Percentiles rank a stretch among this genome's conserved stretches.
Evolutionary conservation across 176 grass and related monocot genomes (phyloP).

Genomic region (Pontederia paniculata): DNA sequence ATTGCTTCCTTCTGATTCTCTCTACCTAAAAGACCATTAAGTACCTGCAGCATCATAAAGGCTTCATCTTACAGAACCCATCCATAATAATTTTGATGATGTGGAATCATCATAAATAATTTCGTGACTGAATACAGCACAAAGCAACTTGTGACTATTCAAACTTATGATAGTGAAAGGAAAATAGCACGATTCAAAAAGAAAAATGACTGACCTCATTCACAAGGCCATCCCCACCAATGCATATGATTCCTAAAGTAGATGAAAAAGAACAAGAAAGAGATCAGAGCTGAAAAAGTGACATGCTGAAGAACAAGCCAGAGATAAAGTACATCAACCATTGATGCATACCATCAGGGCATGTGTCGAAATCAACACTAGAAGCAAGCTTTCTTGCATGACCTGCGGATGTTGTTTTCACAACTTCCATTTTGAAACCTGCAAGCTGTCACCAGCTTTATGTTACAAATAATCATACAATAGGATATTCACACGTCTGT

Average conservation of each 20-base stretch:
- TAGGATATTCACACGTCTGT: neutral
- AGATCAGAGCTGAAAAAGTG: neutral
- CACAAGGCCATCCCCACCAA: conserved; percentile 87
- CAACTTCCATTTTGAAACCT: conserved; percentile 76
- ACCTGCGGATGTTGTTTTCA: conserved; percentile 73
- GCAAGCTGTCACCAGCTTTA: conserved; percentile 48
- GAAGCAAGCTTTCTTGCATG: conserved; percentile 79
- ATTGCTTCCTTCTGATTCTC: conserved; percentile 73
- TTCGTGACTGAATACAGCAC: too few species aligned
- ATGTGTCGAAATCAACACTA: conserved; percentile 53
- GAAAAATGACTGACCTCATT: conserved; percentile 40
- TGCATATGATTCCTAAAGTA: conserved; percentile 63
- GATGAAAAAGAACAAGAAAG: conserved; percentile 1
- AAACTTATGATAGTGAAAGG: too few species aligned
- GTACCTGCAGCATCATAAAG: conserved; percentile 38
- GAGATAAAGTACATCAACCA: neutral
- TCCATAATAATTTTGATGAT: too few species aligned
- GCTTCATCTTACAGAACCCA: too few species aligned
- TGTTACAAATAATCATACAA: neutral
- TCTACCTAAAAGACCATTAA: conserved; percentile 94
- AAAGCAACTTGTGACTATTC: too few species aligned
- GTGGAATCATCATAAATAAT: too few species aligned
- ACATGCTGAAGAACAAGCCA: neutral
- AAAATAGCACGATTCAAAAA: neutral
- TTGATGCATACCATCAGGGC: conserved; percentile 49